Conservation (phyloP, 345 rosid species). For the Kernera saxatilis region DNA sequence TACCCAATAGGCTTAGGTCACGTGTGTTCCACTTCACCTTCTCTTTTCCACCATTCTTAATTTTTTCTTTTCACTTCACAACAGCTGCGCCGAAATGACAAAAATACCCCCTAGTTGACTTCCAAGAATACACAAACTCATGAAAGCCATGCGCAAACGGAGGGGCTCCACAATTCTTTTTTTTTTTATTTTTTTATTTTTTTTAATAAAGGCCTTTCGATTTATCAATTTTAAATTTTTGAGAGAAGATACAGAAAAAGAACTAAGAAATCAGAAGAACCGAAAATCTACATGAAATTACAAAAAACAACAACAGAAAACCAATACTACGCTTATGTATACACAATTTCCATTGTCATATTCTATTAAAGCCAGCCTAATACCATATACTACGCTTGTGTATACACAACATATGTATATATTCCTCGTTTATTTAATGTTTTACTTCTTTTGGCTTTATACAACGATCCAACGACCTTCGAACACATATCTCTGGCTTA, state of each 20-base stretch:
- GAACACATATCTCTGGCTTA: neutral
- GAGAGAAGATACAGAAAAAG: too few relatives aligned
- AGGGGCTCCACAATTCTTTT: slow-evolving; percentile 25
- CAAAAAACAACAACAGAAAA: too few relatives aligned
- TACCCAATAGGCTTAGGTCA: neutral
- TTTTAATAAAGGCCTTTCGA: too few relatives aligned
- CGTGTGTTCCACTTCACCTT: slow-evolving; percentile 8
- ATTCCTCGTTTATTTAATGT: neutral
- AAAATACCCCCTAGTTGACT: neutral
- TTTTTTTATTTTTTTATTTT: too few relatives aligned
- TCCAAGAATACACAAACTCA: neutral
- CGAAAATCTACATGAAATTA: too few relatives aligned
- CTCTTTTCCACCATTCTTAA: neutral
- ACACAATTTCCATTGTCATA: neutral
- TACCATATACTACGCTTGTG: neutral
- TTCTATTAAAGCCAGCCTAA: neutral
- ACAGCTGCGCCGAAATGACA: neutral
- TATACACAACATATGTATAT: neutral
- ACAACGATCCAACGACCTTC: neutral
- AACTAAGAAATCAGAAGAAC: too few relatives aligned
- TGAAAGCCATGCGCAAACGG: slow-evolving; percentile 18
- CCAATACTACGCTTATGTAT: too few relatives aligned
- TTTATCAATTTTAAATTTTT: too few relatives aligned
- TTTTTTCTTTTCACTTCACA: too few relatives aligned
- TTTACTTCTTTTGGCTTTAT: neutral